These are phyloP conservation scores for Colletotrichum spinosum DNA, from an alignment of 2,329 filamentous ascomycete genomes.

Conservation along the genomic window DNA sequence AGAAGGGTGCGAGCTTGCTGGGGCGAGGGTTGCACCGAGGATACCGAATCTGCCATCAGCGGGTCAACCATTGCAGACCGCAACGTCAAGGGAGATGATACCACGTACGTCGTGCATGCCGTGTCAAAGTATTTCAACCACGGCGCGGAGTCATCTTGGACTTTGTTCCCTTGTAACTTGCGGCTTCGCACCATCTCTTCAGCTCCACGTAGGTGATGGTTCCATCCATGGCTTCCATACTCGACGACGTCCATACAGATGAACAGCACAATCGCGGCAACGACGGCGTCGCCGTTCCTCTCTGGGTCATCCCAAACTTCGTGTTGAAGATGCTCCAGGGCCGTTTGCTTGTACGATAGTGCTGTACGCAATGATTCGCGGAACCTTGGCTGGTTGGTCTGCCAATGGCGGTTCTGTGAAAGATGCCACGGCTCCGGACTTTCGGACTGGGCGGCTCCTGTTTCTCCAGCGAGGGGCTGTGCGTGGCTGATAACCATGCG, in stretches of 20 bases:
- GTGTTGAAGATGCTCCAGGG: slow-evolving; percentile 5
- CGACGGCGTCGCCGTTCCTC: slow-evolving; percentile 22
- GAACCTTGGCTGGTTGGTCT: slow-evolving; percentile 5
- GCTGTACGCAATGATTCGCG: slow-evolving; percentile 16
- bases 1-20: background rate
- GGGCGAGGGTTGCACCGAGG: slow-evolving; percentile 26
- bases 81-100: background rate
- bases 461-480: background rate
- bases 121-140: slow-evolving; percentile 30
- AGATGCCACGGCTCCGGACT: slow-evolving; percentile 2
- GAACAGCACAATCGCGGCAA: slow-evolving; percentile 29
- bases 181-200: slow-evolving; percentile 15
- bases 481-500: slow-evolving; percentile 20
- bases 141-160: background rate
- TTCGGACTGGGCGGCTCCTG: too few species aligned
- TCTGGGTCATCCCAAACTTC: slow-evolving; percentile 11
- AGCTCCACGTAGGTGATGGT: slow-evolving; percentile 26
- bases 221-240: slow-evolving; percentile 31
- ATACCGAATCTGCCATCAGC: slow-evolving; percentile 10
- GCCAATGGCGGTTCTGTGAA: slow-evolving; percentile 12
- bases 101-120: slow-evolving; percentile 28
- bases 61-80: background rate
- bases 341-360: slow-evolving; percentile 25
- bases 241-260: slow-evolving; percentile 33
- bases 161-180: background rate